Percentiles rank a stretch among this genome's conserved stretches.
Evolutionary conservation across 441 rosid genomes (phyloP).

Genomic region (Gossypium davidsonii): DNA sequence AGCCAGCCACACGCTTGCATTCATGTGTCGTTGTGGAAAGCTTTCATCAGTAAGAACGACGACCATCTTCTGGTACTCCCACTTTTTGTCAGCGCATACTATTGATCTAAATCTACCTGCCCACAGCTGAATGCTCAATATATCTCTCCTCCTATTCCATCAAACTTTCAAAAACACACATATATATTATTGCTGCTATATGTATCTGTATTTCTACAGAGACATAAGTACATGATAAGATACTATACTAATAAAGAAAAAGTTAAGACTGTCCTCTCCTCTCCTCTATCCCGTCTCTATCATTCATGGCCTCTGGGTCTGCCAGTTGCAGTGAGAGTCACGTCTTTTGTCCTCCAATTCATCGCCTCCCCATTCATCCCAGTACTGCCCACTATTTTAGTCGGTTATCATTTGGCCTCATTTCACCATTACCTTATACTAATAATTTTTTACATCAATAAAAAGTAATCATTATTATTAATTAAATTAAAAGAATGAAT

Average conservation of each 20-base stretch:
- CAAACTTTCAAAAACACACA: not conserved
- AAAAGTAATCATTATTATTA: not conserved
- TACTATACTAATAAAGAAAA: not conserved
- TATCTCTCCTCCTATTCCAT: not conserved
- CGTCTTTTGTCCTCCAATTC: constrained; percentile 35
- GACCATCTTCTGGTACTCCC: constrained; percentile 20
- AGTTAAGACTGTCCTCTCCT: constrained; percentile 9
- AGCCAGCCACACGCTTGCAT: constrained; percentile 19
- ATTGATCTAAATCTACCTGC: not conserved
- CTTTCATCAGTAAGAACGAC: constrained; percentile 24
- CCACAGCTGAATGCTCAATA: not conserved
- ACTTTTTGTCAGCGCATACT: constrained; percentile 29
- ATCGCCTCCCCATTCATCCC: constrained; percentile 20
- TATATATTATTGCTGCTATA: not conserved
- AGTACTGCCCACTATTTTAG: not conserved
- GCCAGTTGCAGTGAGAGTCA: constrained; percentile 19
- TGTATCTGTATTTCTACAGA: not conserved
- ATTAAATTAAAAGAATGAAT: not conserved
- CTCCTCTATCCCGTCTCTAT: not conserved
- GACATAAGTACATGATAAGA: not conserved
- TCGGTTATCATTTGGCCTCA: not conserved
- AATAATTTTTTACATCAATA: not conserved
- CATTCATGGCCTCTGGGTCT: constrained; percentile 17
- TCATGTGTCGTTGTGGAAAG: constrained; percentile 24
- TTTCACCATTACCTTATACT: not conserved